phyloP scores from a whole-genome alignment of 78 protist genomes.

The Dictyostelium capitatum region DNA sequence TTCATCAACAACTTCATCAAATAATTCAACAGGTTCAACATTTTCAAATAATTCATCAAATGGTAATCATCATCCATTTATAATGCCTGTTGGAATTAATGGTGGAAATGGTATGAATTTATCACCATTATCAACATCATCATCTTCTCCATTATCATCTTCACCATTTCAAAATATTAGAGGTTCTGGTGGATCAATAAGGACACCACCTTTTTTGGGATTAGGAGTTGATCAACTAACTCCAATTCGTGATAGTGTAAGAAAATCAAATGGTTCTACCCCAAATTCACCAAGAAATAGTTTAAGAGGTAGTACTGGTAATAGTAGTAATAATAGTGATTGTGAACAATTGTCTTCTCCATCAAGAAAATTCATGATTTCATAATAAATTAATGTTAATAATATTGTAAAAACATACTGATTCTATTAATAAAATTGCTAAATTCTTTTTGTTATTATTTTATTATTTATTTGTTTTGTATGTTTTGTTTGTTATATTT shows the following conservation, averaged over 20 bases:
- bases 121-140: background rate
- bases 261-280: background rate
- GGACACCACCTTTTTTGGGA: conserved; percentile 11
- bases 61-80: too few relatives aligned
- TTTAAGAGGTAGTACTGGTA: background rate
- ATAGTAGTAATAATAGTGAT: conserved; percentile 1
- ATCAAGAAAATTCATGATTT: background rate
- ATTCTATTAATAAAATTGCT: too few relatives aligned
- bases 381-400: background rate
- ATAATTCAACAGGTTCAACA: background rate
- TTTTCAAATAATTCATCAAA: background rate
- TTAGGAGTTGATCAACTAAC: background rate
- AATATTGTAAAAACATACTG: too few relatives aligned
- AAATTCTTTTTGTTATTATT: too few relatives aligned
- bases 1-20: background rate
- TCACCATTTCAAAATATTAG: background rate
- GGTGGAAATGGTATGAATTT: background rate
- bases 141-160: background rate
- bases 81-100: too few relatives aligned
- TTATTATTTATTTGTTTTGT: too few relatives aligned
- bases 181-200: conserved; percentile 3
- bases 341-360: conserved; percentile 3
- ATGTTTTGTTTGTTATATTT: too few relatives aligned
- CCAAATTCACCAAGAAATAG: conserved; percentile 13
- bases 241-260: background rate